phyloP scores from a whole-genome alignment of 805 yeast genomes.

The Candida oleophila region DNA sequence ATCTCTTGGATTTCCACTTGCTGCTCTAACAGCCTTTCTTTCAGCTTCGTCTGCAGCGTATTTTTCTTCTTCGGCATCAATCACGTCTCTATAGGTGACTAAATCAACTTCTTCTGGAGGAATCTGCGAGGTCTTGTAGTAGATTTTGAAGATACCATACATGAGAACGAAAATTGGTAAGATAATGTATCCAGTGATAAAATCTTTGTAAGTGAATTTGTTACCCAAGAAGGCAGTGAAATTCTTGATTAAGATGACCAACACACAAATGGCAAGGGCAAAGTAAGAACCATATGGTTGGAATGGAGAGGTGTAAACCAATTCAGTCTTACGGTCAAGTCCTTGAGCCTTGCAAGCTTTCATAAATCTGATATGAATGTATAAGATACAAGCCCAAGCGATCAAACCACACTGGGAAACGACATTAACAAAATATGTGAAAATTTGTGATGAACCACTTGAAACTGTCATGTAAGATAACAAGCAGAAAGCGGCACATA shows the following conservation, averaged over 20 bases:
- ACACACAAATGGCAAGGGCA: conserved; percentile 51
- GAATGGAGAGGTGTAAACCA: conserved; percentile 63
- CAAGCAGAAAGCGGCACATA: conserved; percentile 54
- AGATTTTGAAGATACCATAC: conserved; percentile 59
- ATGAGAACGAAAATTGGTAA: conserved; percentile 61
- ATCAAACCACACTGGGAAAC: conserved; percentile 74
- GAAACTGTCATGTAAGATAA: conserved; percentile 73
- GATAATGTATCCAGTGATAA: conserved; percentile 78
- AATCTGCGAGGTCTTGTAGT: conserved; percentile 48
- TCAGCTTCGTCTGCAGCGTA: conserved; percentile 34
- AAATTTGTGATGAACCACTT: conserved; percentile 53
- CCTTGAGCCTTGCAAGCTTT: conserved; percentile 70
- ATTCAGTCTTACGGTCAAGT: conserved; percentile 46
- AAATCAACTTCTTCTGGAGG: conserved; percentile 61
- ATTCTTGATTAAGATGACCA: conserved; percentile 64
- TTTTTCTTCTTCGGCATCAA: conserved; percentile 52
- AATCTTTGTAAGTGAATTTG: conserved; percentile 56
- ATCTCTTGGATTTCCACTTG: conserved; percentile 43
- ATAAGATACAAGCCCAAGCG: conserved; percentile 71
- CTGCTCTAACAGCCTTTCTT: conserved; percentile 33
- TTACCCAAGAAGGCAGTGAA: conserved; percentile 68
- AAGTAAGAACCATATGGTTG: conserved; percentile 68
- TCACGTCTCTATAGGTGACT: conserved; percentile 52
- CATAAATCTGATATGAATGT: conserved; percentile 66
- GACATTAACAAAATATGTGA: conserved; percentile 70